Conservation (phyloP, 495 filamentous ascomycete species). For the Xylona heveae region DNA sequence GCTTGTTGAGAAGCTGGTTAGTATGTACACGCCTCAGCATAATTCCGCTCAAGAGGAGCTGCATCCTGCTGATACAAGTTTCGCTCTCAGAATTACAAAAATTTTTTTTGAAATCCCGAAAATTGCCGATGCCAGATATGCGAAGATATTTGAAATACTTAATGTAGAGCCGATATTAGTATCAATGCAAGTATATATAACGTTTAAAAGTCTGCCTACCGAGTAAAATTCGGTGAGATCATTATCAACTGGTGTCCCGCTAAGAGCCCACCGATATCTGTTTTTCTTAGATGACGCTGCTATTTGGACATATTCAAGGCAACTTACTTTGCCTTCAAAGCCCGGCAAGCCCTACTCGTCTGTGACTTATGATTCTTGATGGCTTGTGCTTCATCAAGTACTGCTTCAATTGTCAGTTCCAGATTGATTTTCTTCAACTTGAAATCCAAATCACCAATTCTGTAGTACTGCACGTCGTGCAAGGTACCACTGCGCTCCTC, state of each 20-base stretch:
- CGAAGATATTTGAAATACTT: conserved; percentile 35
- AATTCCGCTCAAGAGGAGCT: conserved; percentile 19
- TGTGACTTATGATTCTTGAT: conserved; percentile 35
- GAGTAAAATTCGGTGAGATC: too few species aligned
- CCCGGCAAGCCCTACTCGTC: conserved; percentile 30
- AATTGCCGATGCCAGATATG: conserved; percentile 20
- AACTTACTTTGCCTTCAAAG: conserved; percentile 20
- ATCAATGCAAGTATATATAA: too few species aligned
- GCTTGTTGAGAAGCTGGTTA: conserved; percentile 28
- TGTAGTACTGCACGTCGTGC: too few species aligned
- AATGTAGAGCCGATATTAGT: too few species aligned
- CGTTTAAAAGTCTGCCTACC: too few species aligned
- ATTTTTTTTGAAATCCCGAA: conserved; percentile 23
- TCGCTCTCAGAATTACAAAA: conserved; percentile 19
- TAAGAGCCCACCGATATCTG: conserved; percentile 40
- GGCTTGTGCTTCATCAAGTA: conserved; percentile 37
- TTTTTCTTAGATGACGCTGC: too few species aligned
- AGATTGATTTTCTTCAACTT: background rate
- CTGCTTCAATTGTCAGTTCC: conserved; percentile 1
- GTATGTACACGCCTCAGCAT: conserved; percentile 31
- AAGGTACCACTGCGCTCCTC: too few species aligned
- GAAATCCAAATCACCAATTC: too few species aligned
- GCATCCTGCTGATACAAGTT: conserved; percentile 17
- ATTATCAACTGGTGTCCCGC: too few species aligned
- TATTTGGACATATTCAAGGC: too few species aligned